Evolutionary conservation across 192 early-diverging fungal species (phyloP), one percentile per base, ranked within the genome.

Genomic region (Umbelopsis sp.): DNA sequence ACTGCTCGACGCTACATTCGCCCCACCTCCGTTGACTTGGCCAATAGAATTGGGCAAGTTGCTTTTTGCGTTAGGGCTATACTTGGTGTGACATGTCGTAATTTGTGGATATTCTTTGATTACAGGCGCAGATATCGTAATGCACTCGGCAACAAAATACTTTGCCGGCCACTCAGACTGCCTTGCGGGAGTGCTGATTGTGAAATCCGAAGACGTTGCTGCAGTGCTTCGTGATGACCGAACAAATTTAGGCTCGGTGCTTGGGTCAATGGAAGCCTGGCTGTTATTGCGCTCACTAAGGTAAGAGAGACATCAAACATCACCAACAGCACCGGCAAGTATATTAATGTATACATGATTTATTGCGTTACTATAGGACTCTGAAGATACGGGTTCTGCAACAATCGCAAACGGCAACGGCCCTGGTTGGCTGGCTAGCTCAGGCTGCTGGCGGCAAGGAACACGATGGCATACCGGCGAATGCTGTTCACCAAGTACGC

Each of bases 131-230:
- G 87, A 91, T 64, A 70, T 90, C 33, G 87, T 89, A 20, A 80
- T 92, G 80, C 91, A 93, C 73, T 85, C 84, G 21, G 73, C 85
- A 16, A 91, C 91, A 46, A 93, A 93, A 81, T 93, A 84, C 70
- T 72, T 92, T 25, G 86, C 86, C 58, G 91, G 91, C 11, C 91
- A 93, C 64, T 83, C 80, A 45, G 91, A 92, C 78, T 72, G 88
- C 8, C 74, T 93, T 46, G 90, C 86, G 12, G 91, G 91, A 18
- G 79, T 90, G 2, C 71, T 93, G 30, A 75, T 89, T 2, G 81
- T 82, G 11, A 83, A 74, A 33, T 73, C 84, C 18, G 35, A 67
- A 23, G 66, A 78, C 18, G 30, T 68, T 1, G 83, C 79, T n/a
- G 71, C 69, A 23, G 64, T 67, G 50, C 71, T 92, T 67, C 80